Evolutionary conservation across 352 stramenopile species (phyloP).

Genomic region (Phytophthora brassicae): DNA sequence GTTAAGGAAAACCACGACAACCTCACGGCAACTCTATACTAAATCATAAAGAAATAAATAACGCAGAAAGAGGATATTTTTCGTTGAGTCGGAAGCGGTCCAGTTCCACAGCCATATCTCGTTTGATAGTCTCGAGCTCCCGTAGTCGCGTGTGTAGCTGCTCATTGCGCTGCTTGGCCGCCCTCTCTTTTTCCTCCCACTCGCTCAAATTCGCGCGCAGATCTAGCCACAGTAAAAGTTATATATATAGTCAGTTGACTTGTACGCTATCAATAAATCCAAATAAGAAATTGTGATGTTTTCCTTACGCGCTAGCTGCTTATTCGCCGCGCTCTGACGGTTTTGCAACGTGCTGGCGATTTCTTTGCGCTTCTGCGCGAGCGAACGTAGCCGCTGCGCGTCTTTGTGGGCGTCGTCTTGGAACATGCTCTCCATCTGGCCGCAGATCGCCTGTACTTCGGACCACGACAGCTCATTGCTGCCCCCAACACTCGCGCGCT

Average conservation of each 20-base stretch:
- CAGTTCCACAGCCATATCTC: conserved; percentile 65
- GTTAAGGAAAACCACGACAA: conserved; percentile 29
- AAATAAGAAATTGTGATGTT: not conserved
- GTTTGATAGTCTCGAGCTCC: conserved; percentile 67
- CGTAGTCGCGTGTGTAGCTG: conserved; percentile 55
- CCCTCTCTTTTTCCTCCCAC: conserved; percentile 59
- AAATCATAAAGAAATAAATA: conserved; percentile 5
- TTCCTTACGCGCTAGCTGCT: conserved; percentile 57
- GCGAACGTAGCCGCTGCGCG: conserved; percentile 47
- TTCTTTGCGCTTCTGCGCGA: conserved; percentile 64
- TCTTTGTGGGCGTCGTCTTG: conserved; percentile 63
- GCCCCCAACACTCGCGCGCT: conserved; percentile 1
- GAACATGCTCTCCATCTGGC: conserved; percentile 64
- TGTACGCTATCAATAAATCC: too few species aligned
- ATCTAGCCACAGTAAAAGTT: conserved; percentile 30
- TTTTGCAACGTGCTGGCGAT: conserved; percentile 47
- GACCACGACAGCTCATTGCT: conserved; percentile 48
- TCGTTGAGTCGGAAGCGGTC: conserved; percentile 69
- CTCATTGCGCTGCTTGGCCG: conserved; percentile 49
- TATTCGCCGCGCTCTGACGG: conserved; percentile 49
- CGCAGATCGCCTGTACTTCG: conserved; percentile 71
- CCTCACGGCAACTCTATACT: not conserved
- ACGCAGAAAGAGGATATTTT: conserved; percentile 51
- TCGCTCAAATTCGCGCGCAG: conserved; percentile 61
- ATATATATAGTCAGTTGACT: too few species aligned